A percentile compares a stretch with the other conserved stretches of the same genome.
These are phyloP conservation scores for Cercospora brassicicola DNA, from an alignment of 2,329 filamentous ascomycete species.

Conservation along the genomic window DNA sequence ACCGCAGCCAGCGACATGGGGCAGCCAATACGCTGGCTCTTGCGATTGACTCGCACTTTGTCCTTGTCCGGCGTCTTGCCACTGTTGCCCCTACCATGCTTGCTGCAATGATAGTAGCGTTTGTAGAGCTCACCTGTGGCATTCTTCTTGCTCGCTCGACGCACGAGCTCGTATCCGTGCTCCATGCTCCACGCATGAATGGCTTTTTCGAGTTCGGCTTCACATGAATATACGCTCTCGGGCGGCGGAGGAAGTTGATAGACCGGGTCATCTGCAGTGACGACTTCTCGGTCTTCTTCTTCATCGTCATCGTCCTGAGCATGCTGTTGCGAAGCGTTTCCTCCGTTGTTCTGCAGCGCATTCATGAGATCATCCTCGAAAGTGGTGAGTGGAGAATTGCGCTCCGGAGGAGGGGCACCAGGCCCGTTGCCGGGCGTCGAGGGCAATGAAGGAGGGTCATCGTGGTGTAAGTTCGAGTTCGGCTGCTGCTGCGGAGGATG, in stretches of 20 bases:
- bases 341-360: constrained; percentile 23
- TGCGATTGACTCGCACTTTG: constrained; percentile 32
- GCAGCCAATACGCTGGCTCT: constrained; percentile 36
- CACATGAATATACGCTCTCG: constrained; percentile 32
- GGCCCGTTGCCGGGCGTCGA: constrained; percentile 29
- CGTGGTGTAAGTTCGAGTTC: constrained; percentile 4
- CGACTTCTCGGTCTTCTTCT: constrained; percentile 29
- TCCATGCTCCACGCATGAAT: constrained; percentile 39
- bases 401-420: constrained; percentile 32
- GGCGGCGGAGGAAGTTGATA: constrained; percentile 38
- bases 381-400: constrained; percentile 24
- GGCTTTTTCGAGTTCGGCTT: constrained; percentile 34
- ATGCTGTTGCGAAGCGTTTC: background rate
- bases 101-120: constrained; percentile 39
- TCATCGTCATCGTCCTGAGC: constrained; percentile 26
- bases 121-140: constrained; percentile 38
- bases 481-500: constrained; percentile 20
- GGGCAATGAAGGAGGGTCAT: constrained; percentile 18
- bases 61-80: constrained; percentile 30
- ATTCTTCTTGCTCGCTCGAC: constrained; percentile 39
- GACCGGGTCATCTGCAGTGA: constrained; percentile 31
- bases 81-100: constrained; percentile 35
- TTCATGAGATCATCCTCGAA: constrained; percentile 32
- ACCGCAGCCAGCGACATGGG: constrained; percentile 39
- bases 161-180: constrained; percentile 39